Evolutionary conservation across 352 stramenopile species (phyloP), one percentile per base, ranked within the genome.

Genomic region (Elongisporangium senticosum): DNA sequence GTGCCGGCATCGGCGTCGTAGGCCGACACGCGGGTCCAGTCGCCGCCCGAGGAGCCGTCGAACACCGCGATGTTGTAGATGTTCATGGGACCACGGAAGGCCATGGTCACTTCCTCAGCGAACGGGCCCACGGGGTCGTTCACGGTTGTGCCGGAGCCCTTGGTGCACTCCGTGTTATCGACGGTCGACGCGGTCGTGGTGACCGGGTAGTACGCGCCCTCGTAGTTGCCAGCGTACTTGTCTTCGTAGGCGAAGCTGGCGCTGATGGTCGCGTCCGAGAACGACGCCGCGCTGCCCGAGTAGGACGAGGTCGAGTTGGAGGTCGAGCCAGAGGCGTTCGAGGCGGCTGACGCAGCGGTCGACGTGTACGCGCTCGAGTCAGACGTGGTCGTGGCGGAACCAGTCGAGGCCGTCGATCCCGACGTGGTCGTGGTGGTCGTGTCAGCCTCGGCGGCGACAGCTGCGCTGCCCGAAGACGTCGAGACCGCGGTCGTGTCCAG

Each of bases 31-130:
- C 75, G 77, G 55, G 20, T 59, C 77, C 74, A 85, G 52, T 78
- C 63, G 10, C 52, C 58, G 13, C 56, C 59, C 4, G 59, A 66
- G 5, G 65, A 61, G 14, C 53, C 59, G 0, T 63, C 60, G 65
- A 83, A 87, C 8, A 87, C 74, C 1, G 64, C 71, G 23, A 86
- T 79, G 55, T 86, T 80, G 67, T 79, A 74, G 59, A 87, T 82
- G 53, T 83, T 67, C 70, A 87, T 78, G 0, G 74, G 77, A 2
- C 74, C 77, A 52, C 74, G 77, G 61, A 87, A 87, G 10, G 83
- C 69, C 62, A 85, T 74, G 7, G 68, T 65, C 15, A 83, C 72
- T 22, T 87, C 77, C 47, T 87, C 77, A 39, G 70, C 82, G 56
- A 83, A 59, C 0, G 76, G 76, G 7, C 74, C 76, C 6, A 86